A percentile compares a stretch with the other conserved stretches of the same genome.
phyloP scores from a whole-genome alignment of 2,329 filamentous ascomycete genomes.

The Anthostomella pinea region DNA sequence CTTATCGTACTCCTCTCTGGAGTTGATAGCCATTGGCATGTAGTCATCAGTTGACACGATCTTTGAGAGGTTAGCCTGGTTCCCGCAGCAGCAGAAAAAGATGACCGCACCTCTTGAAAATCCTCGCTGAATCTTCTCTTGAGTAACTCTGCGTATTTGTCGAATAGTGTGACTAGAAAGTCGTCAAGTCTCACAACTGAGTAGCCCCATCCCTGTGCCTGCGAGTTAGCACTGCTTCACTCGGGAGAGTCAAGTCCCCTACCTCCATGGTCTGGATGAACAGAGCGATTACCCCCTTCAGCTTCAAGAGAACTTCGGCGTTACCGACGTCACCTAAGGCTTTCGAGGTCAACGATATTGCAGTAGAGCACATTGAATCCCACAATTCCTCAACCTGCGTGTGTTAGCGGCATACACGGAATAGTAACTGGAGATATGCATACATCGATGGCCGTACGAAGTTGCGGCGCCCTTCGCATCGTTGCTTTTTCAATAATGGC shows the following conservation, averaged over 20 bases:
- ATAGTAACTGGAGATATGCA: constrained; percentile 25
- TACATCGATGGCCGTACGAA: constrained; percentile 81
- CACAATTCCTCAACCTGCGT: constrained; percentile 88
- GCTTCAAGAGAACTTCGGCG: constrained; percentile 86
- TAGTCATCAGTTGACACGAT: constrained; percentile 93
- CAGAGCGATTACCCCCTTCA: constrained; percentile 87
- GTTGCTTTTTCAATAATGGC: constrained; percentile 95
- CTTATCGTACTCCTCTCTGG: constrained; percentile 87
- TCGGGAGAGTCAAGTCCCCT: constrained; percentile 25
- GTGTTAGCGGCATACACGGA: constrained; percentile 5
- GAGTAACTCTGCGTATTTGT: constrained; percentile 88
- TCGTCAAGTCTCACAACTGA: constrained; percentile 77
- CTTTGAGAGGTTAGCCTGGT: constrained; percentile 33
- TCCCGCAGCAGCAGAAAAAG: neutral
- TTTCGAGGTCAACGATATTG: constrained; percentile 77
- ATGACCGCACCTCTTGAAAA: constrained; percentile 71
- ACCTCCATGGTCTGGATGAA: constrained; percentile 99
- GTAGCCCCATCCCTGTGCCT: constrained; percentile 77
- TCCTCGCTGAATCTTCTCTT: constrained; percentile 92
- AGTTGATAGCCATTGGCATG: constrained; percentile 98
- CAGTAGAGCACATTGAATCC: constrained; percentile 94
- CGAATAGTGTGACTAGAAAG: constrained; percentile 84
- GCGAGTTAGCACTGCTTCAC: neutral
- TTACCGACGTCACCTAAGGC: constrained; percentile 78
- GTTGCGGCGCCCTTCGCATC: constrained; percentile 78